phyloP scores from a whole-genome alignment of 139 green algal genomes.

The Nannochloris sp. region DNA sequence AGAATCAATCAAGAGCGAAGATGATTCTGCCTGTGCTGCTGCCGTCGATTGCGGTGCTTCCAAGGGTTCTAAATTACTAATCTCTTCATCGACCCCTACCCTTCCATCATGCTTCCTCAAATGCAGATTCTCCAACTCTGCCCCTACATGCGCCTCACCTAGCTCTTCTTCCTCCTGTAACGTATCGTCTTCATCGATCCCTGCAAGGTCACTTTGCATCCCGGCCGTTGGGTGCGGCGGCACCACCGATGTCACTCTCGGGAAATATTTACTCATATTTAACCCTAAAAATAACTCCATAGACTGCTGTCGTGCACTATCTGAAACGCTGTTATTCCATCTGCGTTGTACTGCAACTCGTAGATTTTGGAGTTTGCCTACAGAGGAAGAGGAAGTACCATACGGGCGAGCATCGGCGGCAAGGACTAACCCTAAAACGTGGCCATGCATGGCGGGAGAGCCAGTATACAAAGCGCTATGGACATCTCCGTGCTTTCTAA shows the following conservation, averaged over 20 bases:
- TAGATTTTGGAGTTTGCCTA: constrained; percentile 57
- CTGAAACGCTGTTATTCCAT: constrained; percentile 64
- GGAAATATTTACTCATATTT: constrained; percentile 46
- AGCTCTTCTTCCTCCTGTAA: not conserved
- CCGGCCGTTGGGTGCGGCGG: too few relatives aligned
- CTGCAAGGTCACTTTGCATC: too few relatives aligned
- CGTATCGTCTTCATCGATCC: not conserved
- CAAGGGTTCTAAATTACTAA: not conserved
- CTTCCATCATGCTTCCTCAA: not conserved
- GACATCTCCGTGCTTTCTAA: constrained; percentile 77
- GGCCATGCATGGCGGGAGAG: constrained; percentile 74
- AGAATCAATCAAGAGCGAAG: too few relatives aligned
- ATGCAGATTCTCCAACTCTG: not conserved
- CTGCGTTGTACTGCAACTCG: constrained; percentile 58
- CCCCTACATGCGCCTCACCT: not conserved
- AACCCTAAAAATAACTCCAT: constrained; percentile 82
- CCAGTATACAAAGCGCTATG: constrained; percentile 91
- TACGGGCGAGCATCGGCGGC: constrained; percentile 22
- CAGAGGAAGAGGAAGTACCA: constrained; percentile 18
- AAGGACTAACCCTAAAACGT: constrained; percentile 74
- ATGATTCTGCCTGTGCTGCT: too few relatives aligned
- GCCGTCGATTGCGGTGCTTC: not conserved
- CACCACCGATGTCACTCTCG: too few relatives aligned
- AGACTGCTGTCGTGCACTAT: constrained; percentile 31
- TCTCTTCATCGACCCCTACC: not conserved